Base-by-base conservation (phyloP, 2,329 filamentous ascomycete species). In the Sporothrix schenckii region DNA sequence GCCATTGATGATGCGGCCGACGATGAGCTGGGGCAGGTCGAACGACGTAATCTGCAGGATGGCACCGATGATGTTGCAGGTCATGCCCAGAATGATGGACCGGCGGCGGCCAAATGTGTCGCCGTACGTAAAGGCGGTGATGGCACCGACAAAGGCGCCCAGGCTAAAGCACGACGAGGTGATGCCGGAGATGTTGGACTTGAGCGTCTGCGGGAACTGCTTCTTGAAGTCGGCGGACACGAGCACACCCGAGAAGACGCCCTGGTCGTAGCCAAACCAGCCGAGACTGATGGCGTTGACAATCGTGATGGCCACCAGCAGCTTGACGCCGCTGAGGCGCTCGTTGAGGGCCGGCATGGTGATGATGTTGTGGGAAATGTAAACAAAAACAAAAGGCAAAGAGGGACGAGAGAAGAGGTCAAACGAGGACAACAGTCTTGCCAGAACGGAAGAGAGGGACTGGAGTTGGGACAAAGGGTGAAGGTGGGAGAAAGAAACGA, bases 141-240 rank as follows among this genome's bases (percentile, higher is more conserved):
- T 75, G 30, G 75, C 76, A 1, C 78, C 78, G 53, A 76, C 77
- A 69, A 79, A 79, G 10, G 78, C 78, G 14, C 78, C 78, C 3
- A 79, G 75, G 24, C 81, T 78, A 70, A 83, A 83, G 70, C 80
- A 82, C 69, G 80, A 82, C 1, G 81, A 81, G 0, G 79, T 80
- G 63, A 82, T 82, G 7, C 82, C 82, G 0, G 81, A 82, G 44
- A 83, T 79, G 68, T 79, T 80, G 10, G 81, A 76, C 41, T 82
- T 71, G 16, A 73, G 73, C 0, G 78, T 80, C 69, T 80, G 72
- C 2, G 80, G 81, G 68, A 83, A 82, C 21, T 75, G 72, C 13
- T 75, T 71, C 63, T 80, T 77, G 72, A 82, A 83, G 72, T 82
- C 78, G 6, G 75, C 73, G 19, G 81, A 81, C 16, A 82, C 79